phyloP scores from a whole-genome alignment of 345 rosid species.

The Nephelium lappaceum region DNA sequence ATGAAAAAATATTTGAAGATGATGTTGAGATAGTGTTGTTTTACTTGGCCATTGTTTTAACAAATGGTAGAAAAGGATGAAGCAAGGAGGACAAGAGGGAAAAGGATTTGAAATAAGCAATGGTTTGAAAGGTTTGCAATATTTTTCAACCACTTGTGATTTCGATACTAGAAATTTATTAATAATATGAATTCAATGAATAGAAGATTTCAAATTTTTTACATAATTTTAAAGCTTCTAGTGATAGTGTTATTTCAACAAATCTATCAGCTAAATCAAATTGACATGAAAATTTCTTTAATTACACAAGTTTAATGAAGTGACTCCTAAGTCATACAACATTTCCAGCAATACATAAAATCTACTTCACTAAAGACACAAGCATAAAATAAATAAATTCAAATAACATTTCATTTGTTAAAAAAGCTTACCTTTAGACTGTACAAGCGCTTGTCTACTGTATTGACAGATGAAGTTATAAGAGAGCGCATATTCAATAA shows the following conservation, averaged over 20 bases:
- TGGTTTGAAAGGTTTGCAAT: background rate
- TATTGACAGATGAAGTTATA: constrained; percentile 54
- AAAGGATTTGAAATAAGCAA: background rate
- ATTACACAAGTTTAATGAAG: background rate
- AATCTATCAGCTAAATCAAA: background rate
- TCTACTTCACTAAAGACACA: background rate
- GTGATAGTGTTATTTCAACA: background rate
- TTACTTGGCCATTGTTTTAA: background rate
- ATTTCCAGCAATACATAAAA: background rate
- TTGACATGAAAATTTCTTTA: background rate
- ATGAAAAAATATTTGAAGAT: background rate
- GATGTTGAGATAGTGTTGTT: background rate
- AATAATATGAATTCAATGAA: background rate
- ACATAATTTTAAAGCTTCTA: background rate
- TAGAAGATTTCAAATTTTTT: background rate
- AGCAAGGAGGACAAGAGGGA: background rate
- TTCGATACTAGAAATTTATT: background rate
- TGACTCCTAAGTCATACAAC: background rate
- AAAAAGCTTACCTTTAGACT: constrained; percentile 66
- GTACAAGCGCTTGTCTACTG: constrained; percentile 53
- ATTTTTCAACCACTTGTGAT: background rate
- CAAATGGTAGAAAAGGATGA: background rate
- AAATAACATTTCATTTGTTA: background rate
- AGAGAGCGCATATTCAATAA: constrained; percentile 59
- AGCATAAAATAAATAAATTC: background rate